Conservation (phyloP, 2,329 filamentous ascomycete genomes). For the Cordyceps fumosorosea region DNA sequence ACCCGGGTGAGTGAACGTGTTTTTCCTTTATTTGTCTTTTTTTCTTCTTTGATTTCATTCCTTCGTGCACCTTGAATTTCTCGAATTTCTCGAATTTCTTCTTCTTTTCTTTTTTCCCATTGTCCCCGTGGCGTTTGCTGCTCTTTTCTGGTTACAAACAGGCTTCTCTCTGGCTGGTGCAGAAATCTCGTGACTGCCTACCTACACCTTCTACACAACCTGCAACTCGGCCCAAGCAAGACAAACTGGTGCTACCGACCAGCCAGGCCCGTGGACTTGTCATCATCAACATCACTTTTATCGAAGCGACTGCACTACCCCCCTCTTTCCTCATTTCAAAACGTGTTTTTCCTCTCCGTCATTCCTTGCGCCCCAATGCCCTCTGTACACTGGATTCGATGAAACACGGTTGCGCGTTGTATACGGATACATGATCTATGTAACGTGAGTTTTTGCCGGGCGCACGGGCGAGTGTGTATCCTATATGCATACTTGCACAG, state of each 20-base stretch:
- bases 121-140: background rate
- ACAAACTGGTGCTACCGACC: background rate
- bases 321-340: background rate
- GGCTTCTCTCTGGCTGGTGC: background rate
- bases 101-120: background rate
- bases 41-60: background rate
- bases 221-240: conserved; percentile 1
- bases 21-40: background rate
- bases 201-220: too few species aligned
- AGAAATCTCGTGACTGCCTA: conserved; percentile 5
- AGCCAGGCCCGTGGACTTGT: background rate
- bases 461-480: background rate
- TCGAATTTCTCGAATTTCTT: too few species aligned
- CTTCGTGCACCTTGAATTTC: background rate
- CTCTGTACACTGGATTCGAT: background rate
- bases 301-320: background rate
- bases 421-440: background rate
- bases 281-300: background rate
- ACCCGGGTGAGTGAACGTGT: background rate
- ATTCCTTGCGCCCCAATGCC: background rate
- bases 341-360: background rate
- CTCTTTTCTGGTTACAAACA: background rate
- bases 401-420: conserved; percentile 1
- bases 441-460: conserved; percentile 9
- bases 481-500: background rate